Evolutionary conservation across 2,329 filamentous ascomycete species (phyloP), one percentile per base, ranked within the genome.

Genomic region (Colletotrichum shisoi): DNA sequence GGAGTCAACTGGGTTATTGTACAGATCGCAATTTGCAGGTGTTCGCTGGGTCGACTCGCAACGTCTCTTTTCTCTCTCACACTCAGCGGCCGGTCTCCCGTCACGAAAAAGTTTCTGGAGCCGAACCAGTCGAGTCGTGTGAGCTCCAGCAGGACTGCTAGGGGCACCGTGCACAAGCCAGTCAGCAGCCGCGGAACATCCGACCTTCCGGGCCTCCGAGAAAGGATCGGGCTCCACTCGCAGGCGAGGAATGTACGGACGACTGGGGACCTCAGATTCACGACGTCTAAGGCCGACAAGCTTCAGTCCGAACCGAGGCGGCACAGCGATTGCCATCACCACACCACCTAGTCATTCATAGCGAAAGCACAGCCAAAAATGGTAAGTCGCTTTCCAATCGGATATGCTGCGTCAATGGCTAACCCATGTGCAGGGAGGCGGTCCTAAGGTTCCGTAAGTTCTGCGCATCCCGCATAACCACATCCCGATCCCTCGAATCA

Each of bases 361-460:
- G 77, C 77, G 74, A 75, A 70, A 75, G 71, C 62, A 71, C 66
- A 72, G 77, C 79, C 80, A 87, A 83, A 83, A 76, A 89, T 89
- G 87, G 87, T 88, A 77, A 75, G 82, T 74, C 19, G 9, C 4
- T 15, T 2, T 2, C 15, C 39, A 13, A 37, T 31, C 24, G 17
- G 15, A 24, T 2, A 1, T 58, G 42, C 39, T 54, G 42, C 27
- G 9, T 31, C 19, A 39, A 24, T 61, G 68, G 72, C 83, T 87
- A 78, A 87, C 78, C 71, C 60, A 66, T 69, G 69, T 61, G 27
- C 71, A 89, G 90, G 91, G 91, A 83, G 91, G 91, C 82, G 93
- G 93, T 83, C 89, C 87, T 77, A 81, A 80, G 79, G 79, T 87
- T 75, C 83, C 83, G 85, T 87, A 79, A 84, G 82, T 79, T 63